phyloP scores from a whole-genome alignment of 768 basidiomycete genomes.

The Rhizopogon vinicolor region DNA sequence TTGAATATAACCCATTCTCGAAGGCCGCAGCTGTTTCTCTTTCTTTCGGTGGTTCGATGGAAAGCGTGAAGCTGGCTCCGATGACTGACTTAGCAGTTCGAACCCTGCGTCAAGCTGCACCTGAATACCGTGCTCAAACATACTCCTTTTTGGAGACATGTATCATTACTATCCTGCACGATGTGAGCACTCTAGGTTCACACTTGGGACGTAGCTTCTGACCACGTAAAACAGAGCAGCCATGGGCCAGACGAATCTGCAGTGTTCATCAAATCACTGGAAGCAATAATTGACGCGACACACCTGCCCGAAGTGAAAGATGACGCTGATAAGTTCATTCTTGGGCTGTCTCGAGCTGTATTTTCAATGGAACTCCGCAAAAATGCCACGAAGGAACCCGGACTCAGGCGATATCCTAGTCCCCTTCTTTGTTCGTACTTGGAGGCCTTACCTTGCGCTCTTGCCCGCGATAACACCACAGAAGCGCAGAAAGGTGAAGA shows the following conservation, averaged over 20 bases:
- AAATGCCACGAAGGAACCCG: slow-evolving; percentile 47
- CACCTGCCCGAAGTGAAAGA: slow-evolving; percentile 64
- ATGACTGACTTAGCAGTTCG: slow-evolving; percentile 61
- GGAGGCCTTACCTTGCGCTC: slow-evolving; percentile 74
- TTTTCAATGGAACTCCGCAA: slow-evolving; percentile 74
- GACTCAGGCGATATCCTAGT: slow-evolving; percentile 50
- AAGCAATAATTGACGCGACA: slow-evolving; percentile 76
- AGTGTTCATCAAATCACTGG: slow-evolving; percentile 63
- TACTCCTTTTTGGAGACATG: slow-evolving; percentile 70
- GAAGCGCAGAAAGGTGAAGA: slow-evolving; percentile 58
- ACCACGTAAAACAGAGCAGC: slow-evolving; percentile 46
- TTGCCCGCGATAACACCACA: slow-evolving; percentile 61
- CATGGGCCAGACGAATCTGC: slow-evolving; percentile 70
- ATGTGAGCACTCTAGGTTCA: slow-evolving; percentile 44
- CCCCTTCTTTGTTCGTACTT: slow-evolving; percentile 63
- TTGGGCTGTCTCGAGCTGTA: slow-evolving; percentile 62
- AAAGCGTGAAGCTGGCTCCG: slow-evolving; percentile 63
- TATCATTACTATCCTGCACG: slow-evolving; percentile 64
- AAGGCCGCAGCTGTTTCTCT: slow-evolving; percentile 68
- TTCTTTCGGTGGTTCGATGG: slow-evolving; percentile 65
- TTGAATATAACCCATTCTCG: slow-evolving; percentile 68
- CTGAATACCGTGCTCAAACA: slow-evolving; percentile 50
- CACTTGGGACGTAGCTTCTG: too few relatives aligned
- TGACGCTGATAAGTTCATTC: slow-evolving; percentile 66
- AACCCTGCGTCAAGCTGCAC: slow-evolving; percentile 47